phyloP scores from a whole-genome alignment of 768 basidiomycete genomes.

The Collybia mongolica region DNA sequence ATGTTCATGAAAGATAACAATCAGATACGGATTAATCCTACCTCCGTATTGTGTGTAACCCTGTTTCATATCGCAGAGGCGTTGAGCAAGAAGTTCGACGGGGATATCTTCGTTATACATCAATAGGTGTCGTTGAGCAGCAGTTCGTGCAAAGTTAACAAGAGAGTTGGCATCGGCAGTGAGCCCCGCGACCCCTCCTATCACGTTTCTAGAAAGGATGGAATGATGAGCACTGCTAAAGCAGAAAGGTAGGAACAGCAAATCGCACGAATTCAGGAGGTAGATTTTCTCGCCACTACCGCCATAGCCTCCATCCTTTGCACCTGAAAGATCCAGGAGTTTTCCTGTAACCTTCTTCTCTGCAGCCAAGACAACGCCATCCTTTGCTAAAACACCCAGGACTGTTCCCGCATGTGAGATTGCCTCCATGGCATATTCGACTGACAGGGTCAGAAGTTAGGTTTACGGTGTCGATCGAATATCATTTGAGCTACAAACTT shows the following conservation, averaged over 20 bases:
- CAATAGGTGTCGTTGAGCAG: constrained; percentile 87
- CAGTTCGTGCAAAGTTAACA: constrained; percentile 89
- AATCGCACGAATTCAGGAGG: constrained; percentile 80
- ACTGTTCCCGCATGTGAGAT: constrained; percentile 96
- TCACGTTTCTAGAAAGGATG: constrained; percentile 70
- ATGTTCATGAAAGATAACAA: not conserved
- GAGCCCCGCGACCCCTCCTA: constrained; percentile 92
- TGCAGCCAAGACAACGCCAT: constrained; percentile 89
- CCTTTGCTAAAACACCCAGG: constrained; percentile 86
- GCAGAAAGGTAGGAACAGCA: not conserved
- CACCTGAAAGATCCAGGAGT: constrained; percentile 85
- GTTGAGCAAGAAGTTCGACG: constrained; percentile 92
- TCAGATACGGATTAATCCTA: constrained; percentile 26
- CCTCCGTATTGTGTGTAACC: constrained; percentile 98
- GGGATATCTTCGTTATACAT: constrained; percentile 97
- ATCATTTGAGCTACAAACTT: constrained; percentile 51
- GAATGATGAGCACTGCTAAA: not conserved
- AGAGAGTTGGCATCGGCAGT: constrained; percentile 98
- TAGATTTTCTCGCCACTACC: constrained; percentile 99
- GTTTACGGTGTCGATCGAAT: not conserved
- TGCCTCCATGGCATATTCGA: constrained; percentile 99
- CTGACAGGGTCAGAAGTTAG: constrained; percentile 37
- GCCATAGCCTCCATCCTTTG: constrained; percentile 87
- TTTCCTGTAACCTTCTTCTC: constrained; percentile 99
- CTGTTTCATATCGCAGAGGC: constrained; percentile 96